Evolutionary conservation across 2,329 filamentous ascomycete species (phyloP).

Genomic region (Elsinoe ampelina): DNA sequence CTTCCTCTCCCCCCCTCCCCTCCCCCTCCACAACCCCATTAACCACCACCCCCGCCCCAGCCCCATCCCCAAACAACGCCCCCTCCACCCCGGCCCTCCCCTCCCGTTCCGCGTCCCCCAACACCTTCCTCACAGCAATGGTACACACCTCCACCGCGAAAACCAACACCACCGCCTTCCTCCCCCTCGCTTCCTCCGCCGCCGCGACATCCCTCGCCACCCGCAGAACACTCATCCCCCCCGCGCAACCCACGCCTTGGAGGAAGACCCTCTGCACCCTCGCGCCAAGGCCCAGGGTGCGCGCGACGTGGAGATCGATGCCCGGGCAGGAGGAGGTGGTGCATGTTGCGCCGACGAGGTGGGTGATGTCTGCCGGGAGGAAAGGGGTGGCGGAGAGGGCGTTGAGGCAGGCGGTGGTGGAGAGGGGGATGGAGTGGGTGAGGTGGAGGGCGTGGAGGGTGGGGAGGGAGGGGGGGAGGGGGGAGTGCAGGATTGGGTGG

Average conservation of each 20-base stretch:
- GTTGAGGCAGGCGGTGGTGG: conserved; percentile 14
- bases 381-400: conserved; percentile 19
- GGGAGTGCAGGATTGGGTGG: conserved; percentile 16
- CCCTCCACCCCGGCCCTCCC: conserved; percentile 56
- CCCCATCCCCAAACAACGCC: conserved; percentile 61
- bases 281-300: conserved; percentile 24
- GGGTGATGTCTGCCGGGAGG: conserved; percentile 26
- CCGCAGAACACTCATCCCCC: conserved; percentile 26
- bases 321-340: conserved; percentile 31
- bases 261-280: conserved; percentile 29
- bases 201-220: conserved; percentile 56
- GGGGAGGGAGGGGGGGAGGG: conserved; percentile 14
- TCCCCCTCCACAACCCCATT: conserved; percentile 45
- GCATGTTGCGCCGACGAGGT: conserved; percentile 31
- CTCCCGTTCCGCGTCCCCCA: conserved; percentile 38
- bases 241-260: conserved; percentile 32
- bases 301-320: conserved; percentile 30
- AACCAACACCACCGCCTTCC: conserved; percentile 55
- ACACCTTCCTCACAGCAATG: conserved; percentile 52
- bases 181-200: conserved; percentile 49
- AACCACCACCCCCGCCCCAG: conserved; percentile 55
- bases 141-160: conserved; percentile 50
- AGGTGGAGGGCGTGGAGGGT: conserved; percentile 14
- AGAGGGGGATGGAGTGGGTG: conserved; percentile 16
- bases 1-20: conserved; percentile 45